These are phyloP conservation scores for Cylindrotheca fusiformis DNA, from an alignment of 108 stramenopile species.

Conservation along the genomic window DNA sequence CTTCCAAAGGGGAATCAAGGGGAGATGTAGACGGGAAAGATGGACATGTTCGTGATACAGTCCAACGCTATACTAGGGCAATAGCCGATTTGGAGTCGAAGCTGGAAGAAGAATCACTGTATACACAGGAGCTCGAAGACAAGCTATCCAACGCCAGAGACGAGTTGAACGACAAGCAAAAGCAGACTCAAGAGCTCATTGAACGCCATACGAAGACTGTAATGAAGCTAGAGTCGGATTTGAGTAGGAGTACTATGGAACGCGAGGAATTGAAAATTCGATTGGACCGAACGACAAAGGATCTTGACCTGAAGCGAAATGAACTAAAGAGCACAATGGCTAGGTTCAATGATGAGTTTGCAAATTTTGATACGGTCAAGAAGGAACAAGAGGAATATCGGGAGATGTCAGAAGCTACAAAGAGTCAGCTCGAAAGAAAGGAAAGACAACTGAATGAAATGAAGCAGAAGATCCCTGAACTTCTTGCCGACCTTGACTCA, in stretches of 20 bases:
- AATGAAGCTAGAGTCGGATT: slow-evolving; percentile 18
- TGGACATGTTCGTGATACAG: slow-evolving; percentile 27
- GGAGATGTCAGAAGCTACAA: slow-evolving; percentile 15
- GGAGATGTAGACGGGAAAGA: slow-evolving; percentile 29
- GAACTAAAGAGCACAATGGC: slow-evolving; percentile 19
- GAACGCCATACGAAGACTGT: slow-evolving; percentile 23
- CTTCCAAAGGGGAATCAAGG: neutral
- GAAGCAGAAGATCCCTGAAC: slow-evolving; percentile 19
- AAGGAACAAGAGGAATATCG: slow-evolving; percentile 26
- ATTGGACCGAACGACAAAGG: slow-evolving; percentile 28
- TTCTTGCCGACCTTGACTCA: slow-evolving; percentile 18
- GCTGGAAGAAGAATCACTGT: slow-evolving; percentile 36
- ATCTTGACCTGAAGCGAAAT: slow-evolving; percentile 33
- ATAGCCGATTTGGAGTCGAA: slow-evolving; percentile 40
- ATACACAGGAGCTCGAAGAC: slow-evolving; percentile 29
- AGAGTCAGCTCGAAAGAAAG: slow-evolving; percentile 20
- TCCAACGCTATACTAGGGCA: slow-evolving; percentile 27
- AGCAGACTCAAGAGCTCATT: slow-evolving; percentile 31
- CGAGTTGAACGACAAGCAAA: slow-evolving; percentile 36
- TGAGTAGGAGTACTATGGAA: slow-evolving; percentile 12
- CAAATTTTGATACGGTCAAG: slow-evolving; percentile 24
- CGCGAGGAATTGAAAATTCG: slow-evolving; percentile 20
- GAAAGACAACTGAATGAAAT: slow-evolving; percentile 25
- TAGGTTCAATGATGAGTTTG: slow-evolving; percentile 19
- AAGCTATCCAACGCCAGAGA: slow-evolving; percentile 27